Evolutionary conservation across 1,284 basidiomycete species (phyloP), one percentile per base, ranked within the genome.

Genomic region (Ceratobasidium papillatum): DNA sequence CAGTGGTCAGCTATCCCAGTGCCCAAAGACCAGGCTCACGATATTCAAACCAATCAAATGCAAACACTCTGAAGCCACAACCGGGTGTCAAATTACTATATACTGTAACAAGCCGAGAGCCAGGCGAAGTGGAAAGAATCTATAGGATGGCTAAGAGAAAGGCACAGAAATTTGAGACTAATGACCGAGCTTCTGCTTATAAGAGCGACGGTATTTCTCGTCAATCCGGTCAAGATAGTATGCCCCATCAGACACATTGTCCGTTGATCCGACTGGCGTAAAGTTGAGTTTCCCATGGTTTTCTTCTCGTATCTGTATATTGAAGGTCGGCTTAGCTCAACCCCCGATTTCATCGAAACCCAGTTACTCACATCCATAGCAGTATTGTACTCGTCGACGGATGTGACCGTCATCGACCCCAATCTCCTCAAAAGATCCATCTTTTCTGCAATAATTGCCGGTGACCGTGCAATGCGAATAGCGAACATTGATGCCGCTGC

Each of bases 211-310:
- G 89, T 91, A 97, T 85, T 95, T 96, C 80, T 88, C 85, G 85
- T 99, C 97, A 79, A 98, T 91, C 81, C 88, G 90, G 79, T 93
- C 91, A 79, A 99, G 92, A 87, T 99, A 99, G 86, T 92, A 99
- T 25, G 92, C 87, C 61, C 94, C 94, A 1, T 93, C 91, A 93
- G 94, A 96, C 82, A 99, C 91, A 87, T 98, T 92, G 78, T 95
- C 91, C 77, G 96, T 83, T 41, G 89, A 90, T 75, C 97, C 97
- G 75, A 90, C 87, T 17, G 97, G 97, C 7, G 88, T 88, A 86
- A 94, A 98, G 80, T 91, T 87, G 75, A 89, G 89, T 30, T 94
- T 91, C 81, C 96, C 97, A 87, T 99, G 96, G 86, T 97, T 98
- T 84, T 94, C 92, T 86, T 99, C 96, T 74, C 95, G 93, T 74